phyloP scores from a whole-genome alignment of 208 protist genomes.

The Leptomonas pyrrhocoris region DNA sequence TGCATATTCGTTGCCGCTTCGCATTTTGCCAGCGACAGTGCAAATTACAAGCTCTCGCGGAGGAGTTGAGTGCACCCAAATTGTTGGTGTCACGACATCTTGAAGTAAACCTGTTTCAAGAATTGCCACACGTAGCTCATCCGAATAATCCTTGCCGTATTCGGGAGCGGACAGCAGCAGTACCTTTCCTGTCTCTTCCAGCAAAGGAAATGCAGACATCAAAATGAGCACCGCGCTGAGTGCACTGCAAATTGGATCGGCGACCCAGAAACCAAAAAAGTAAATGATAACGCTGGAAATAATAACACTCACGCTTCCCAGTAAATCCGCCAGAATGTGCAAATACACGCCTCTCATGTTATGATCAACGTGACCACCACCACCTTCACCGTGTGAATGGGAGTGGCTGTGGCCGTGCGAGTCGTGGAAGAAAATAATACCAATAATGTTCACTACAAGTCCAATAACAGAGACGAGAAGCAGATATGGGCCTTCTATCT shows the following conservation, averaged over 20 bases:
- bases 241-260: slow-evolving; percentile 80
- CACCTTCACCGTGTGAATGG: slow-evolving; percentile 44
- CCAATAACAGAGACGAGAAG: slow-evolving; percentile 83
- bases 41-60: slow-evolving; percentile 63
- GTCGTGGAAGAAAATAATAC: slow-evolving; percentile 87
- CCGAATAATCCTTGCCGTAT: slow-evolving; percentile 28
- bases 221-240: slow-evolving; percentile 77
- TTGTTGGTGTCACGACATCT: slow-evolving; percentile 38
- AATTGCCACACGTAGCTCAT: slow-evolving; percentile 28
- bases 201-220: slow-evolving; percentile 72
- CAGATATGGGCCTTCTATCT: slow-evolving; percentile 77
- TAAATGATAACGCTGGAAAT: slow-evolving; percentile 74
- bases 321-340: slow-evolving; percentile 88
- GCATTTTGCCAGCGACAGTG: slow-evolving; percentile 38
- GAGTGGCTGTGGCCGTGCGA: slow-evolving; percentile 58
- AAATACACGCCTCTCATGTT: slow-evolving; percentile 89
- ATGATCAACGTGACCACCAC: slow-evolving; percentile 52
- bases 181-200: slow-evolving; percentile 79
- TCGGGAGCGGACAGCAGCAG: slow-evolving; percentile 54
- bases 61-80: slow-evolving; percentile 70
- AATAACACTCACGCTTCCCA: slow-evolving; percentile 89
- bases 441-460: slow-evolving; percentile 83
- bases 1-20: slow-evolving; percentile 21
- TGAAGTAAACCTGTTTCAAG: slow-evolving; percentile 34
- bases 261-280: slow-evolving; percentile 60